A percentile compares a stretch with the other conserved stretches of the same genome.
phyloP scores from a whole-genome alignment of 345 rosid species.

The Moricandia arvensis region DNA sequence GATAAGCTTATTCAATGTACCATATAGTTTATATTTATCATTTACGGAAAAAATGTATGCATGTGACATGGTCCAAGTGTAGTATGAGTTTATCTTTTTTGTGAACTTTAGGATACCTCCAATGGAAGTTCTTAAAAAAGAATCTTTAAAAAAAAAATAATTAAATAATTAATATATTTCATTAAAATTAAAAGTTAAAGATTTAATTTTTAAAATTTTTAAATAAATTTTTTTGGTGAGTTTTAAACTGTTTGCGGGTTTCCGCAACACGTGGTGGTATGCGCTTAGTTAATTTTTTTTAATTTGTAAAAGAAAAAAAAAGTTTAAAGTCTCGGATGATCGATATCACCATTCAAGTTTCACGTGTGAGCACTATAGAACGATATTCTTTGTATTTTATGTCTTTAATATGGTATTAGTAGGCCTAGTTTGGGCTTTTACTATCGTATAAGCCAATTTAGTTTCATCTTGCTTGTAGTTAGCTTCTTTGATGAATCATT shows the following conservation, averaged over 20 bases:
- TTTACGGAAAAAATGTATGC: neutral
- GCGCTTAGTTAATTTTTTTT: too few species aligned
- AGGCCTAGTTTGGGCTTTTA: neutral
- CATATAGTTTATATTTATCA: neutral
- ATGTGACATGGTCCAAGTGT: neutral
- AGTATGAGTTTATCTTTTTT: neutral
- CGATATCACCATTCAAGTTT: neutral
- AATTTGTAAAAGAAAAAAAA: too few species aligned
- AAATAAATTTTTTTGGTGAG: too few species aligned
- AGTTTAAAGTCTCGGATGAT: too few species aligned
- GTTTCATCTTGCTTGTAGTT: neutral
- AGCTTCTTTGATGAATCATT: neutral
- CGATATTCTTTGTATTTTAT: neutral
- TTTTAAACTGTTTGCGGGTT: too few species aligned
- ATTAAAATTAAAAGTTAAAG: too few species aligned
- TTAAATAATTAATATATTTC: too few species aligned
- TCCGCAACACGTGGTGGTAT: too few species aligned
- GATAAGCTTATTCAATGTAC: neutral
- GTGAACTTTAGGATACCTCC: too few species aligned
- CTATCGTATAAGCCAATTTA: neutral
- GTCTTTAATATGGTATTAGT: neutral
- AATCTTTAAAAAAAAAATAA: too few species aligned
- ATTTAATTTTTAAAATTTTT: too few species aligned
- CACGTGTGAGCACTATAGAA: neutral
- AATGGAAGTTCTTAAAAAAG: too few species aligned